Percentiles rank a stretch among this genome's conserved stretches.
Conservation (phyloP, 371 early-diverging fungal species). For the Capniomyces stellatus region DNA sequence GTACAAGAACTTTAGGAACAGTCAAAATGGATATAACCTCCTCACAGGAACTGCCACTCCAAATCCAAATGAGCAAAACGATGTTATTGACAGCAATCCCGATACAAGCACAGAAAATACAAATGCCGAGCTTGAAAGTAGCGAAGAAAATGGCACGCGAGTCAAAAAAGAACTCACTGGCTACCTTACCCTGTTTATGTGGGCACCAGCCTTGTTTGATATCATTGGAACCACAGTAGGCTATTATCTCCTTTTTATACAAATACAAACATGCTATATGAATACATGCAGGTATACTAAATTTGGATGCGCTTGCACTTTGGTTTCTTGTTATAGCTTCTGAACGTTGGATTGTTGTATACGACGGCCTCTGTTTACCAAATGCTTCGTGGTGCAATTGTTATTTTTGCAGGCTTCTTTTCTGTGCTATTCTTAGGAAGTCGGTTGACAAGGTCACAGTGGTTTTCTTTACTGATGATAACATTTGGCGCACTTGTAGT, state of each 20-base stretch:
- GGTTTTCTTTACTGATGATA: slow-evolving; percentile 61
- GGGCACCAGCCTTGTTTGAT: slow-evolving; percentile 84
- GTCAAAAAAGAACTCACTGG: slow-evolving; percentile 31
- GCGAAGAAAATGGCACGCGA: not conserved
- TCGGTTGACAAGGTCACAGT: slow-evolving; percentile 52
- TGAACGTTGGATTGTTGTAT: slow-evolving; percentile 86
- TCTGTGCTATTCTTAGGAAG: slow-evolving; percentile 68
- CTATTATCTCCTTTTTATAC: too few relatives aligned
- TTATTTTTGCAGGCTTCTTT: slow-evolving; percentile 78
- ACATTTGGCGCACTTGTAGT: slow-evolving; percentile 71
- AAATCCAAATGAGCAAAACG: not conserved
- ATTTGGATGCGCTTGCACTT: slow-evolving; percentile 20
- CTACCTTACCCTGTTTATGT: slow-evolving; percentile 41
- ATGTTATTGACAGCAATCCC: slow-evolving; percentile 2
- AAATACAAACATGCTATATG: too few relatives aligned
- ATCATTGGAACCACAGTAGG: slow-evolving; percentile 69
- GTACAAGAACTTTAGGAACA: not conserved
- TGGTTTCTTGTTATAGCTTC: slow-evolving; percentile 22
- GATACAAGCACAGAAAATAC: slow-evolving; percentile 7
- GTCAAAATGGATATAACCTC: slow-evolving; percentile 10
- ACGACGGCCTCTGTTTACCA: slow-evolving; percentile 88
- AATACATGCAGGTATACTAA: slow-evolving; percentile 10
- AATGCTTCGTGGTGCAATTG: slow-evolving; percentile 90
- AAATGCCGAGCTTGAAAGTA: not conserved
- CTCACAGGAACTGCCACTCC: slow-evolving; percentile 4